Evolutionary conservation across 1,284 basidiomycete genomes (phyloP).

Genomic region (Singerocomus inundabilis): DNA sequence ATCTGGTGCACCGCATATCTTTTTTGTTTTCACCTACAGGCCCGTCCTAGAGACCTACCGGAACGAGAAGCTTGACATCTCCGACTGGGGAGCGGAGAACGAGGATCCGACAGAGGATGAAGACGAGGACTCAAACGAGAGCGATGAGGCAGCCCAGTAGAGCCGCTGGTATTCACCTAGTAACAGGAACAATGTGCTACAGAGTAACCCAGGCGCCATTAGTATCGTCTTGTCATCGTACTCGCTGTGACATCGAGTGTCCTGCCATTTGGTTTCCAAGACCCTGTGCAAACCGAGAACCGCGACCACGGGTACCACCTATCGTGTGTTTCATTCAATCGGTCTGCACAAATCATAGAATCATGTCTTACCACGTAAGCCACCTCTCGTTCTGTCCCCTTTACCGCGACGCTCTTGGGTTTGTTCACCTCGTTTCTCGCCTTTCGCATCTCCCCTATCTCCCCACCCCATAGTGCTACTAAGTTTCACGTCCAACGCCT

Average conservation of each 20-base stretch:
- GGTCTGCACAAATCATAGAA: not conserved
- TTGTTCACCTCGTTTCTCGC: constrained; percentile 76
- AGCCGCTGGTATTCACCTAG: not conserved
- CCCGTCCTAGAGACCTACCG: constrained; percentile 48
- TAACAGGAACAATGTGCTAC: constrained; percentile 3
- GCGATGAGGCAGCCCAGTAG: constrained; percentile 9
- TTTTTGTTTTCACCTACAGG: constrained; percentile 1
- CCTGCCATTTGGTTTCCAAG: constrained; percentile 73
- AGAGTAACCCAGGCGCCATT: not conserved
- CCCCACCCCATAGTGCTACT: constrained; percentile 67
- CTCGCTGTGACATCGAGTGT: constrained; percentile 16
- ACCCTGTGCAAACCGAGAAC: constrained; percentile 75
- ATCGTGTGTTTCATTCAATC: constrained; percentile 1
- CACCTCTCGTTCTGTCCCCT: constrained; percentile 57
- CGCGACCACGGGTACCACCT: constrained; percentile 67
- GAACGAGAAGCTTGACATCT: constrained; percentile 64
- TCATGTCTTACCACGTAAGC: constrained; percentile 45
- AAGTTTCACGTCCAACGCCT: constrained; percentile 87
- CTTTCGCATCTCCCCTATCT: constrained; percentile 69
- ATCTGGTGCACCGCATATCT: not conserved
- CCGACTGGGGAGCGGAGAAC: constrained; percentile 54
- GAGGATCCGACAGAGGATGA: constrained; percentile 33
- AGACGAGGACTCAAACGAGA: constrained; percentile 27
- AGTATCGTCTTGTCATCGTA: constrained; percentile 15
- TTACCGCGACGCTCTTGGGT: constrained; percentile 70